Conservation (phyloP, 345 rosid genomes). For the Populus alba region DNA sequence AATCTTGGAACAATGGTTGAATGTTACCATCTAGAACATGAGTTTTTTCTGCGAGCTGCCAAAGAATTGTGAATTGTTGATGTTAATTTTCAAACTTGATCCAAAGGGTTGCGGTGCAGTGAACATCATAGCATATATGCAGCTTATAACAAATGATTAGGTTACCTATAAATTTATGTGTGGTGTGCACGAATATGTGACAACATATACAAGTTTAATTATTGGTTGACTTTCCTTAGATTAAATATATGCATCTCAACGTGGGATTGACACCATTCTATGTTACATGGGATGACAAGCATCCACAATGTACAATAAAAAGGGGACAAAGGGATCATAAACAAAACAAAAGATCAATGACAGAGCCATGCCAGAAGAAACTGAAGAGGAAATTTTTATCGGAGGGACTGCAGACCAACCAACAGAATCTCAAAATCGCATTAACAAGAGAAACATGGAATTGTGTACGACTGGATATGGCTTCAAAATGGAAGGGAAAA, state of each 20-base stretch:
- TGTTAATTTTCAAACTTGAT: neutral
- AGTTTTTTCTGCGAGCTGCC: neutral
- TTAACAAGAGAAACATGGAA: neutral
- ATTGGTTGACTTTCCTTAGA: neutral
- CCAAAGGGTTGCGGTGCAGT: neutral
- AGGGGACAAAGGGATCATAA: neutral
- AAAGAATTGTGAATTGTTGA: neutral
- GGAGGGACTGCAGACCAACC: neutral
- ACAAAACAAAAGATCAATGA: neutral
- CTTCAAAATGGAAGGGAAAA: neutral
- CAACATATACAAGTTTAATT: neutral
- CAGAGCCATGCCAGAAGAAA: neutral
- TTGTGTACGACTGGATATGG: neutral
- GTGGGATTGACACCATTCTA: neutral
- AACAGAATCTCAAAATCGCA: neutral
- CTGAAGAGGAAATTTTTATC: neutral
- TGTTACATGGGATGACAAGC: neutral
- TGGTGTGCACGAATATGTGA: slow-evolving; percentile 1
- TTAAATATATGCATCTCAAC: neutral
- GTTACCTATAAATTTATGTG: neutral
- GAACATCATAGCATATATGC: neutral
- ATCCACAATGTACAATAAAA: neutral
- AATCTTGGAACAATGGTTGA: neutral
- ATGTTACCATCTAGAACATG: neutral
- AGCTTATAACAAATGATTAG: neutral